phyloP scores from a whole-genome alignment of 805 yeast species.

The Starmerella kuoi region DNA sequence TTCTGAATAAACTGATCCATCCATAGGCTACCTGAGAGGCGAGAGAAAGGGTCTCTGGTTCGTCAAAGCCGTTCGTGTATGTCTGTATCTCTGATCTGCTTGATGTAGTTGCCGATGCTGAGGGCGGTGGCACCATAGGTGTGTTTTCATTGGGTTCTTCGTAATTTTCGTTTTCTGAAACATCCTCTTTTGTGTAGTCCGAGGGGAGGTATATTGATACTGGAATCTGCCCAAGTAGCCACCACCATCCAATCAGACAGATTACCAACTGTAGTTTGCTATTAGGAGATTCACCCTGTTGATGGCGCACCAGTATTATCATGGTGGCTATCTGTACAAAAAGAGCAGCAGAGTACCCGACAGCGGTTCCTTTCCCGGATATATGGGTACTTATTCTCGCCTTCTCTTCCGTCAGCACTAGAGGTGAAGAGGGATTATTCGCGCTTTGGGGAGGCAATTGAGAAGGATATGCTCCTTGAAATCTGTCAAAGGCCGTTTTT shows the following conservation, averaged over 20 bases:
- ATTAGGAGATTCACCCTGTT: constrained; percentile 19
- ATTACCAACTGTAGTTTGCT: constrained; percentile 36
- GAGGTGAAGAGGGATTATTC: neutral
- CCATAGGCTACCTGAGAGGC: constrained; percentile 32
- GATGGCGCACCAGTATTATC: constrained; percentile 33
- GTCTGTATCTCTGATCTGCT: neutral
- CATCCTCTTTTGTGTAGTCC: neutral
- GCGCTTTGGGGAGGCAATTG: neutral
- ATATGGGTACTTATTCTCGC: constrained; percentile 19
- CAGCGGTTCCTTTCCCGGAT: constrained; percentile 53
- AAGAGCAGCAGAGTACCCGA: constrained; percentile 59
- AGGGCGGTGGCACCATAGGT: neutral
- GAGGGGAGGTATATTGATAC: constrained; percentile 38
- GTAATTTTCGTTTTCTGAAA: neutral
- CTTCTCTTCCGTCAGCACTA: constrained; percentile 6
- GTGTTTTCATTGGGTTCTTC: neutral
- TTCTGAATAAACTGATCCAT: constrained; percentile 44
- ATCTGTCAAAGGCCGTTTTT: constrained; percentile 15
- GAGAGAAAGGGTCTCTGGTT: constrained; percentile 1
- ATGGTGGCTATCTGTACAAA: constrained; percentile 53
- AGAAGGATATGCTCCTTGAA: constrained; percentile 17
- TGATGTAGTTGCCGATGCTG: neutral
- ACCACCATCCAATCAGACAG: constrained; percentile 59
- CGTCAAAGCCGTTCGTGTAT: constrained; percentile 9
- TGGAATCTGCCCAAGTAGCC: constrained; percentile 62